These are phyloP conservation scores for Rhodotorula glutinis DNA, from an alignment of 1,284 basidiomycete genomes.

Conservation along the genomic window DNA sequence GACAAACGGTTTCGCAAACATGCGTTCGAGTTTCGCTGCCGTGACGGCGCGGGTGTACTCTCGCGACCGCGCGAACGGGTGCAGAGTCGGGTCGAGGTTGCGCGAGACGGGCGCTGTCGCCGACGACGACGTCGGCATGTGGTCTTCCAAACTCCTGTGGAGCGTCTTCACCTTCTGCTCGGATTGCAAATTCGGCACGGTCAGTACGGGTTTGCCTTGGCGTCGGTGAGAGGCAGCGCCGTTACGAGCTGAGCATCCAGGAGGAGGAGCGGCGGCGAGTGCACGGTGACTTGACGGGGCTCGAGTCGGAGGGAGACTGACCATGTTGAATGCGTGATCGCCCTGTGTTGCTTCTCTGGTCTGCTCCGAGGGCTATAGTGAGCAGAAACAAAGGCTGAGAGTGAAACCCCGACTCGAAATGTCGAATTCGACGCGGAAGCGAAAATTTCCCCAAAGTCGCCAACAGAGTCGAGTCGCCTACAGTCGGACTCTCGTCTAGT, in stretches of 20 bases:
- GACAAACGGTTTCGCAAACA: slow-evolving; percentile 96
- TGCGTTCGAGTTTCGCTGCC: slow-evolving; percentile 91
- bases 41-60: slow-evolving; percentile 93
- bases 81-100: slow-evolving; percentile 89
- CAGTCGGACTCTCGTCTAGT: slow-evolving; percentile 10
- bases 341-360: no score
- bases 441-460: no score
- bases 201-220: no score
- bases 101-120: slow-evolving; percentile 82
- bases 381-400: neutral
- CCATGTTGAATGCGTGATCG: neutral
- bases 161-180: slow-evolving; percentile 79
- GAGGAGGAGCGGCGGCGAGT: no score
- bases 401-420: neutral
- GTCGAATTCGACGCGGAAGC: neutral
- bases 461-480: slow-evolving; percentile 18
- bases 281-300: no score
- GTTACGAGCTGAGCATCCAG: neutral
- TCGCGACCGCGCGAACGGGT: slow-evolving; percentile 87
- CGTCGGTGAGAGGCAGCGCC: no score
- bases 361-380: neutral
- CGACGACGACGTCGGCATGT: slow-evolving; percentile 61
- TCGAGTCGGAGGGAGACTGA: no score
- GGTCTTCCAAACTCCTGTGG: slow-evolving; percentile 73
- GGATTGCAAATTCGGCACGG: no score